A percentile compares a stretch with the other conserved stretches of the same genome.
phyloP scores from a whole-genome alignment of 148 eudicot genomes.

The Rhododendron mucronatum region DNA sequence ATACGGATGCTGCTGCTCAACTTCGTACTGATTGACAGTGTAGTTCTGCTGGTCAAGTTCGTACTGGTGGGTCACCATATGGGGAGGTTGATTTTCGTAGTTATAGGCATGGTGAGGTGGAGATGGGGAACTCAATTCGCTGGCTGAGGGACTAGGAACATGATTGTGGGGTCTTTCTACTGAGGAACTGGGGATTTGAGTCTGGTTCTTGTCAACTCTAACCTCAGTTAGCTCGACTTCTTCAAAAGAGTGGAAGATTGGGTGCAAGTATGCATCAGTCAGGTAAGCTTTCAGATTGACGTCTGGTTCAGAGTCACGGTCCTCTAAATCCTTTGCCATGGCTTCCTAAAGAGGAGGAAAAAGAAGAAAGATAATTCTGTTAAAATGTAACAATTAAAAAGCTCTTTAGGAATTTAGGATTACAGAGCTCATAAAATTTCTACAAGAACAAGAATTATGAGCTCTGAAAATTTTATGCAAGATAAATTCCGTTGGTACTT shows the following conservation, averaged over 20 bases:
- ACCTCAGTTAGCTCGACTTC: slow-evolving; percentile 71
- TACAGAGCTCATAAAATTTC: not conserved
- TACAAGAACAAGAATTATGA: not conserved
- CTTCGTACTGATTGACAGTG: slow-evolving; percentile 16
- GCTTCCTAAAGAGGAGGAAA: slow-evolving; percentile 65
- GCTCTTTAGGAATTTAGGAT: not conserved
- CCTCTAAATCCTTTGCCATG: slow-evolving; percentile 68
- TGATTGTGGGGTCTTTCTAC: slow-evolving; percentile 15
- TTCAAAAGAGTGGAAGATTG: slow-evolving; percentile 74
- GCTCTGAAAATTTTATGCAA: not conserved
- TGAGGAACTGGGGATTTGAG: slow-evolving; percentile 17
- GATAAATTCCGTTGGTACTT: not conserved
- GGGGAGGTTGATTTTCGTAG: slow-evolving; percentile 31
- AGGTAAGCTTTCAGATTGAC: slow-evolving; percentile 54
- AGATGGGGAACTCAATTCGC: slow-evolving; percentile 31
- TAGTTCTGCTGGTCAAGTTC: slow-evolving; percentile 9
- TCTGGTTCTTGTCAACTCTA: slow-evolving; percentile 44
- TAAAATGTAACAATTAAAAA: not conserved
- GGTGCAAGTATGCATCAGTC: slow-evolving; percentile 85
- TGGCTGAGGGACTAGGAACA: slow-evolving; percentile 22
- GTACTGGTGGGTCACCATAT: slow-evolving; percentile 37
- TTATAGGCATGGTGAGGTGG: slow-evolving; percentile 28
- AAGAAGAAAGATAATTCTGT: not conserved
- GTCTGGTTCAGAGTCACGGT: slow-evolving; percentile 42
- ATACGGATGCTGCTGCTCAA: slow-evolving; percentile 23